A percentile compares a stretch with the other conserved stretches of the same genome.
Conservation (phyloP, 768 basidiomycete species). For the Rhodotorula toruloides region DNA sequence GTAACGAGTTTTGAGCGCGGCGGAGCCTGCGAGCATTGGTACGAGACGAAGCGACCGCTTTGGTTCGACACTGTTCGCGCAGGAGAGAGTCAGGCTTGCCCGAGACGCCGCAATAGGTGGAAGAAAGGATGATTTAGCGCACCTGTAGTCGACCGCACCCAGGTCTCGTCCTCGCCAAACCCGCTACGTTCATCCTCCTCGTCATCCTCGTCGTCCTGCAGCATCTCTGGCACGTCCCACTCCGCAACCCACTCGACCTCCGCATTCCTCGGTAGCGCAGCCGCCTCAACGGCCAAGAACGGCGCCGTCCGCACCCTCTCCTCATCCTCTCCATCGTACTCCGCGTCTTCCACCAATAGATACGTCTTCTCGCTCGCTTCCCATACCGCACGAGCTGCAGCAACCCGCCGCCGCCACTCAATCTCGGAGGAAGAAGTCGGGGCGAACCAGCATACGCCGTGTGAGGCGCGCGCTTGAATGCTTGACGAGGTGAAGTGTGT, state of each 20-base stretch:
- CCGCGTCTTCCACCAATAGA: background rate
- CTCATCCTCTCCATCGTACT: background rate
- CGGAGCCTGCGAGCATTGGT: slow-evolving; percentile 9
- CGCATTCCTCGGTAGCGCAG: slow-evolving; percentile 47
- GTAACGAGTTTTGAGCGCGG: too few species aligned
- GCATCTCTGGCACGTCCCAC: slow-evolving; percentile 25
- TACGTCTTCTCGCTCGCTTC: background rate
- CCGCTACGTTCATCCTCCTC: slow-evolving; percentile 4
- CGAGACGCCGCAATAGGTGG: too few species aligned
- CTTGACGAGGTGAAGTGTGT: background rate
- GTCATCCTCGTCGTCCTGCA: slow-evolving; percentile 17
- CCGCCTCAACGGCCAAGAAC: slow-evolving; percentile 45
- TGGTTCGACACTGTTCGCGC: slow-evolving; percentile 2
- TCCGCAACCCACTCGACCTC: slow-evolving; percentile 50
- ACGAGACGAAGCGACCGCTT: background rate
- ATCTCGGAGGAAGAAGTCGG: background rate
- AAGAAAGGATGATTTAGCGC: background rate
- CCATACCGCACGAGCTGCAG: background rate
- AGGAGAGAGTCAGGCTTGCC: background rate
- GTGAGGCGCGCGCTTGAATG: background rate
- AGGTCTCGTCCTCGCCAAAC: background rate
- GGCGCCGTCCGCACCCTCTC: slow-evolving; percentile 3
- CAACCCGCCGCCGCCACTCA: background rate
- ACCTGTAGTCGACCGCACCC: background rate
- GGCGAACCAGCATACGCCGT: background rate